phyloP scores from a whole-genome alignment of 1,139 yeast species.

The Zygoascus meyerae region DNA sequence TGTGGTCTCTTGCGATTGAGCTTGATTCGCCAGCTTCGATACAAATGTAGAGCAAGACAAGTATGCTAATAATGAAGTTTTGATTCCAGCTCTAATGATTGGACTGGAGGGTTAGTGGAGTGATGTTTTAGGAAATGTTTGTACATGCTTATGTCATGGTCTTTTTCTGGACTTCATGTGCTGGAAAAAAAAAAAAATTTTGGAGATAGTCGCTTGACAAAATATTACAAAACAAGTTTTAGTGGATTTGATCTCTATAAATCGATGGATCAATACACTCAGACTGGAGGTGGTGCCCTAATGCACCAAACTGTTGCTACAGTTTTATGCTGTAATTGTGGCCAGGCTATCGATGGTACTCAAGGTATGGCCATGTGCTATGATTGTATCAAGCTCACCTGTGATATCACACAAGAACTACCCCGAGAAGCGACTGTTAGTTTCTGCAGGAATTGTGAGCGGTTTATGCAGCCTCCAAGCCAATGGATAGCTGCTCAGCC shows the following conservation, averaged over 20 bases:
- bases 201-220: not conserved
- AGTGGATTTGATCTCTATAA: not conserved
- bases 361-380: slow-evolving; percentile 91
- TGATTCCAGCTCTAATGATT: no score
- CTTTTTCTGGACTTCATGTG: no score
- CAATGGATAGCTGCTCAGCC: slow-evolving; percentile 91
- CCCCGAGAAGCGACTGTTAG: slow-evolving; percentile 92
- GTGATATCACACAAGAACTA: slow-evolving; percentile 91
- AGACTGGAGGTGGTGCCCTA: slow-evolving; percentile 11
- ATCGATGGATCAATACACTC: not conserved
- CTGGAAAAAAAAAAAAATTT: not conserved
- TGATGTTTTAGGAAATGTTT: no score
- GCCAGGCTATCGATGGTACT: slow-evolving; percentile 96
- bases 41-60: no score
- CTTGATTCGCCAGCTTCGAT: no score
- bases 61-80: no score
- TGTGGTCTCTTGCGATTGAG: no score
- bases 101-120: no score
- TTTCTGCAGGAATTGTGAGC: slow-evolving; percentile 94
- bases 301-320: slow-evolving; percentile 38
- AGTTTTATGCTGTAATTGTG: slow-evolving; percentile 96
- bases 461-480: slow-evolving; percentile 89
- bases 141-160: no score
- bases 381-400: slow-evolving; percentile 91
- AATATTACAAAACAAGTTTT: not conserved